These are phyloP conservation scores for Leishmania aethiopica DNA, from an alignment of 208 protist genomes.

Conservation along the genomic window DNA sequence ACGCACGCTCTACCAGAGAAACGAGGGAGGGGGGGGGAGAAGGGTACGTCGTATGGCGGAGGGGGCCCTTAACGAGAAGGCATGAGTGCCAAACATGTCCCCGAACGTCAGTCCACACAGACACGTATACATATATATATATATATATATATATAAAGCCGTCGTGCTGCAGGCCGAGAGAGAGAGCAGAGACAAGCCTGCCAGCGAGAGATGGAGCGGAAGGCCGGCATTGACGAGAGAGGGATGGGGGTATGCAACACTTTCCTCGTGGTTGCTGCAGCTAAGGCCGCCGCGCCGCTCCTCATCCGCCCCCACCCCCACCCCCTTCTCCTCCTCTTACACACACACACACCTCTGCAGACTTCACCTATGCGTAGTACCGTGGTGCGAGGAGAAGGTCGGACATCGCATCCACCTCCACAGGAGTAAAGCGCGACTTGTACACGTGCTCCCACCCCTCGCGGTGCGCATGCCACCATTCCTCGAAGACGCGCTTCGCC, in stretches of 20 bases:
- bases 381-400: conserved; percentile 47
- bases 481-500: conserved; percentile 62
- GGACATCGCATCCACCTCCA: conserved; percentile 55
- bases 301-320: neutral
- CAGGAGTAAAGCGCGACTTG: conserved; percentile 56
- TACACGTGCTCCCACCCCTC: conserved; percentile 72
- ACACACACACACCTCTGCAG: no score
- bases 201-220: neutral
- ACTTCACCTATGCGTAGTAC: conserved; percentile 65
- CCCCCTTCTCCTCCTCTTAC: neutral
- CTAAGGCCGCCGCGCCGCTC: neutral
- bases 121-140: neutral
- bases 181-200: neutral
- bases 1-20: neutral
- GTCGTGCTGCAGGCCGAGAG: neutral
- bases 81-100: neutral
- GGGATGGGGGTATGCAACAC: neutral
- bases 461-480: conserved; percentile 83
- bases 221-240: neutral
- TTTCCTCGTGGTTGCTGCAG: neutral
- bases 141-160: no score
- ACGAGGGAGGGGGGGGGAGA: neutral
- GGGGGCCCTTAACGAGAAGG: neutral
- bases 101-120: neutral
- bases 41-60: neutral